A percentile compares a stretch with the other conserved stretches of the same genome.
Conservation (phyloP, 1,284 basidiomycete genomes). For the Boletellus sp. region DNA sequence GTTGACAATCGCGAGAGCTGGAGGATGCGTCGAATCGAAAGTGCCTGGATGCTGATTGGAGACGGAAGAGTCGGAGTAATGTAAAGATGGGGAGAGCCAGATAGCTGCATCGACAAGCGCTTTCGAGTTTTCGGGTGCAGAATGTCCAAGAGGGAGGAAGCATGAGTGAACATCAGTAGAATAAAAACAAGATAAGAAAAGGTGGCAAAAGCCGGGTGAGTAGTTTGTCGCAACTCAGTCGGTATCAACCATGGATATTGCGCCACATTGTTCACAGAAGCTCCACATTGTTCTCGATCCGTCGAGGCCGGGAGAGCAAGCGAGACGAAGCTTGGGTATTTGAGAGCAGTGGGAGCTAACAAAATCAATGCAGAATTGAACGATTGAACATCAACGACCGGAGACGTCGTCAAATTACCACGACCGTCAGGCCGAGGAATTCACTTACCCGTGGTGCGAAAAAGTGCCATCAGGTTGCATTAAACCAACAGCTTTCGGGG, state of each 20-base stretch:
- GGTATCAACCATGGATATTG: constrained; percentile 80
- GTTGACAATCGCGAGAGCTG: constrained; percentile 15
- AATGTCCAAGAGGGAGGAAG: constrained; percentile 16
- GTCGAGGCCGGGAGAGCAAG: constrained; percentile 56
- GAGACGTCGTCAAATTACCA: constrained; percentile 12
- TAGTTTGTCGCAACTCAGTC: constrained; percentile 39
- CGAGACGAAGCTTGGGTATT: constrained; percentile 72
- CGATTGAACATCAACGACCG: neutral
- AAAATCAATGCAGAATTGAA: constrained; percentile 9
- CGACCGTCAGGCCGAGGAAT: neutral
- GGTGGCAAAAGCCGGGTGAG: constrained; percentile 8
- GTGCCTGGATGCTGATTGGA: constrained; percentile 11
- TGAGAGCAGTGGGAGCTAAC: constrained; percentile 64
- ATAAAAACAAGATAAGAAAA: constrained; percentile 34
- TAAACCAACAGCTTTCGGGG: constrained; percentile 50
- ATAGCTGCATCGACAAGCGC: constrained; percentile 19
- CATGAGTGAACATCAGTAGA: constrained; percentile 33
- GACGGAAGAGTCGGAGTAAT: constrained; percentile 13
- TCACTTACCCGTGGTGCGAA: constrained; percentile 68
- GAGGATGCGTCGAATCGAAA: constrained; percentile 20
- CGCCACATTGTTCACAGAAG: constrained; percentile 81
- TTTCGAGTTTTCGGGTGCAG: constrained; percentile 27
- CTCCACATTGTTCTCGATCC: constrained; percentile 79
- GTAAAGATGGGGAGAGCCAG: constrained; percentile 3
- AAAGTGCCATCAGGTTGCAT: constrained; percentile 65